phyloP scores from a whole-genome alignment of 169 alveolate species.

The Plasmodium falciparum region DNA sequence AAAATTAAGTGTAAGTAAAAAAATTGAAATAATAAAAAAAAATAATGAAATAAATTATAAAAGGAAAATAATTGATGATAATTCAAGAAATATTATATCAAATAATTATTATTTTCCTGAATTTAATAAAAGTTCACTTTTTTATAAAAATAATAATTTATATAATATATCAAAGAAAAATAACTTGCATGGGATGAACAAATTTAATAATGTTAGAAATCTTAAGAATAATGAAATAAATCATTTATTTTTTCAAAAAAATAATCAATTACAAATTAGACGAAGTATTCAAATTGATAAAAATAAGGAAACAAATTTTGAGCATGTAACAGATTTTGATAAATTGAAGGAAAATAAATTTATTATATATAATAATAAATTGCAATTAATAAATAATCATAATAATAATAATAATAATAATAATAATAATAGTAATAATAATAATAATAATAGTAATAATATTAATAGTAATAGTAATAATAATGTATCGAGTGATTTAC shows the following conservation, averaged over 20 bases:
- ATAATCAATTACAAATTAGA: neutral
- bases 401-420: too few species aligned
- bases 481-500: slow-evolving; percentile 10
- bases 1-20: slow-evolving; percentile 63
- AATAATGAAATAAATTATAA: slow-evolving; percentile 14
- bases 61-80: slow-evolving; percentile 25
- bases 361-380: slow-evolving; percentile 10
- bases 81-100: neutral
- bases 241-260: neutral
- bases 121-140: neutral
- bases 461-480: slow-evolving; percentile 1
- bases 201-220: slow-evolving; percentile 8
- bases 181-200: slow-evolving; percentile 12
- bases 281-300: slow-evolving; percentile 10
- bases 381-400: neutral
- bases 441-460: too few species aligned
- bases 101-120: slow-evolving; percentile 1
- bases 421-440: neutral
- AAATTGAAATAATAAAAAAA: slow-evolving; percentile 65
- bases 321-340: neutral
- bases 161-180: neutral
- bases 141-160: neutral
- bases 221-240: slow-evolving; percentile 15
- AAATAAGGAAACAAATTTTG: neutral
- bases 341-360: slow-evolving; percentile 20